phyloP scores from a whole-genome alignment of 202 grass and related monocot genomes.

The Zoysia matrella region DNA sequence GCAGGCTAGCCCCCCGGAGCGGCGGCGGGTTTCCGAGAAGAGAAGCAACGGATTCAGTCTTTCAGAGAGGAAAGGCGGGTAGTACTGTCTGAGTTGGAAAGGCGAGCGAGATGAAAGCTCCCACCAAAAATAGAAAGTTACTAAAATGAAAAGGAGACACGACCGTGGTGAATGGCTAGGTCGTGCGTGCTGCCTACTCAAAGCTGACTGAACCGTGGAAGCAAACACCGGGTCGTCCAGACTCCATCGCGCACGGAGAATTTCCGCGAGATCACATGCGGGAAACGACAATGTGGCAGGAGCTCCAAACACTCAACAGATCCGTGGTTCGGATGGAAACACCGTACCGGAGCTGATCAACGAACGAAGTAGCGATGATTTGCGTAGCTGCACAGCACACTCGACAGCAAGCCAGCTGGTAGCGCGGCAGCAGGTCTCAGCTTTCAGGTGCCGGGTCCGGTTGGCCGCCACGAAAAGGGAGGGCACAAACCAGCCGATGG shows the following conservation, averaged over 20 bases:
- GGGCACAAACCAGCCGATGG: neutral
- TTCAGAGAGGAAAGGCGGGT: neutral
- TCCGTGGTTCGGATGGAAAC: neutral
- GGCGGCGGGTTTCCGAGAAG: neutral
- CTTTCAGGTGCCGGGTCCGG: constrained; percentile 9
- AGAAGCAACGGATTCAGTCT: neutral
- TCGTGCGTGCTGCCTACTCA: constrained; percentile 42
- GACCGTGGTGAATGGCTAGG: neutral
- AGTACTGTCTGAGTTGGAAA: neutral
- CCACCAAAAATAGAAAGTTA: neutral
- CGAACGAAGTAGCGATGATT: neutral
- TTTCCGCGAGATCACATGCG: neutral
- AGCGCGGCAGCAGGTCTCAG: neutral
- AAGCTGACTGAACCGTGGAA: constrained; percentile 33
- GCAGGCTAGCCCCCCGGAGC: neutral
- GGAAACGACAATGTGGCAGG: neutral
- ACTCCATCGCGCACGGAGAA: constrained; percentile 1
- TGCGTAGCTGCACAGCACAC: neutral
- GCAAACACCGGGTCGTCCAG: neutral
- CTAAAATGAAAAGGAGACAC: neutral
- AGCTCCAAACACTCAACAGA: neutral
- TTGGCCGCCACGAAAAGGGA: neutral
- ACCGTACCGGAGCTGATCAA: neutral
- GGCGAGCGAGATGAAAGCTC: neutral
- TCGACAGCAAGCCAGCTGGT: neutral